Conservation (phyloP, 1,139 yeast genomes). For the Pichia sp. region DNA sequence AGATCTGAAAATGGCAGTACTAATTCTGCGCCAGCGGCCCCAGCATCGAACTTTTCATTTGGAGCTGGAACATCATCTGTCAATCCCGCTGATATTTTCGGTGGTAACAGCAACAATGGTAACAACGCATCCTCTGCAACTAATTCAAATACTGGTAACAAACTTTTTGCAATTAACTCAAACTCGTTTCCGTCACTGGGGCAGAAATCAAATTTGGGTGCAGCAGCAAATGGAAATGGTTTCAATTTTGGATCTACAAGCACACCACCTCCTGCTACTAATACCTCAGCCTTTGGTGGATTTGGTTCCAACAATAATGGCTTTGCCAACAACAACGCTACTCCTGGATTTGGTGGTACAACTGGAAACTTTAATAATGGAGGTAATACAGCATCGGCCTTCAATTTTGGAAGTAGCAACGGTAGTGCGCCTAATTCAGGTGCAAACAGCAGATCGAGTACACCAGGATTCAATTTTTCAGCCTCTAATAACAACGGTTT, state of each 20-base stretch:
- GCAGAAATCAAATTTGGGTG: background rate
- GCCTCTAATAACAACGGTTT: conserved; percentile 11
- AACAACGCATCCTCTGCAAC: background rate
- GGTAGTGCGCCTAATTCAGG: conserved; percentile 6
- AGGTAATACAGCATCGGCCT: background rate
- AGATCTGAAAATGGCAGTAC: background rate
- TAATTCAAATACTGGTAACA: background rate
- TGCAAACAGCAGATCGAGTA: conserved; percentile 16
- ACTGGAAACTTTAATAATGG: too few species aligned
- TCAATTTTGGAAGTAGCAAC: conserved; percentile 1
- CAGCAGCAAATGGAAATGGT: background rate
- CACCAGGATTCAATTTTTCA: conserved; percentile 24
- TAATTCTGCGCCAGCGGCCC: background rate
- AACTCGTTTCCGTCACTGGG: conserved; percentile 1
- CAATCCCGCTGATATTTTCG: background rate
- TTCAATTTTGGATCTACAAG: background rate
- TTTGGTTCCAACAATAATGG: background rate
- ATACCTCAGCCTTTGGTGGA: background rate
- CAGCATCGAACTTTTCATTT: background rate
- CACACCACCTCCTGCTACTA: background rate
- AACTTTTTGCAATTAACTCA: conserved; percentile 1
- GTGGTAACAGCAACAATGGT: background rate
- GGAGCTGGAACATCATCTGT: background rate
- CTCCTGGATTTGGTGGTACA: background rate
- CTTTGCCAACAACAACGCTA: background rate